Evolutionary conservation across 2,329 filamentous ascomycete species (phyloP).

Genomic region (Mollisia scopiformis): DNA sequence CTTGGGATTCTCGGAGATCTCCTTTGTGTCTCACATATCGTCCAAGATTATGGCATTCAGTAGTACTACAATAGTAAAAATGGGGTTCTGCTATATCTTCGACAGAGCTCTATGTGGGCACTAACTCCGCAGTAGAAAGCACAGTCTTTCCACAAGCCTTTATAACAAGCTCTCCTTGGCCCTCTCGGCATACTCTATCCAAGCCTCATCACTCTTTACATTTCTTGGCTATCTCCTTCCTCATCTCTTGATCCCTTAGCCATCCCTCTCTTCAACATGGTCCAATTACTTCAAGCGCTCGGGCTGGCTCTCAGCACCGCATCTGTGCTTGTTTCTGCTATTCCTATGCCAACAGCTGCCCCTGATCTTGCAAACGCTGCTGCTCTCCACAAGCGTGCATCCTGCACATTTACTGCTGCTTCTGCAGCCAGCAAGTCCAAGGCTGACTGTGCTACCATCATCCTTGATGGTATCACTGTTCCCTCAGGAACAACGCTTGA

Average conservation of each 20-base stretch:
- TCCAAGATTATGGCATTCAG: neutral
- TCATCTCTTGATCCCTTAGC: no score
- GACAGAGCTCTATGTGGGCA: neutral
- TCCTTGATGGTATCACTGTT: slow-evolving; percentile 55
- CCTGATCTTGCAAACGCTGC: slow-evolving; percentile 23
- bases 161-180: slow-evolving; percentile 10
- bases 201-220: slow-evolving; percentile 10
- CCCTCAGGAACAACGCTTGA: slow-evolving; percentile 63
- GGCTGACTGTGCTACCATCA: slow-evolving; percentile 55
- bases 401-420: slow-evolving; percentile 55
- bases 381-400: slow-evolving; percentile 25
- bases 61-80: neutral
- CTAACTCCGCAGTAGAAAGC: neutral
- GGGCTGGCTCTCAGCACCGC: slow-evolving; percentile 27
- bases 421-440: slow-evolving; percentile 51
- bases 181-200: slow-evolving; percentile 7
- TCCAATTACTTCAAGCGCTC: slow-evolving; percentile 25
- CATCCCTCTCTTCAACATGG: slow-evolving; percentile 23
- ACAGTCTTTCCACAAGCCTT: neutral
- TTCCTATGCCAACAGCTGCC: slow-evolving; percentile 29
- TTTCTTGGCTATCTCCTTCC: neutral
- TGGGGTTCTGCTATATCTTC: slow-evolving; percentile 1
- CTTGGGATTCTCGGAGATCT: neutral
- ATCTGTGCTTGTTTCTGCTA: slow-evolving; percentile 24
- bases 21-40: neutral